A percentile compares a stretch with the other conserved stretches of the same genome.
These are phyloP conservation scores for Podaxis sp. DNA, from an alignment of 768 basidiomycete genomes.

Conservation along the genomic window DNA sequence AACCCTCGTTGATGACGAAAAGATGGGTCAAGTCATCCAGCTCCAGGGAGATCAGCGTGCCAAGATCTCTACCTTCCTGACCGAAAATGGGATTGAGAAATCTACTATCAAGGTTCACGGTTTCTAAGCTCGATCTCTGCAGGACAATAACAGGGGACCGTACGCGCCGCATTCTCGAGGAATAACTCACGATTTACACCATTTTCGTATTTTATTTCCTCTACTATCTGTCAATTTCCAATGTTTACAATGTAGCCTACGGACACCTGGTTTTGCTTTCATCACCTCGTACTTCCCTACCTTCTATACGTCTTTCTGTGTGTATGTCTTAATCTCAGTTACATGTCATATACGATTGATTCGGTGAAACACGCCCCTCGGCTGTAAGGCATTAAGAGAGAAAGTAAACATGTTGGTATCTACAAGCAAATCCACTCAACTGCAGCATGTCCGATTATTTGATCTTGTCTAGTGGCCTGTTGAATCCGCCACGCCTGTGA, in stretches of 20 bases:
- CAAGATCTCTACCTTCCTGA: conserved; percentile 88
- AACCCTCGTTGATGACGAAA: conserved; percentile 91
- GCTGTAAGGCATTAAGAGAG: conserved; percentile 1
- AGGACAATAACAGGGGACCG: conserved; percentile 4
- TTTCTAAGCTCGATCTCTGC: conserved; percentile 48
- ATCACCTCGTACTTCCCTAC: conserved; percentile 15
- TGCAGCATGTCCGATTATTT: conserved; percentile 48
- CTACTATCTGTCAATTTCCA: not conserved
- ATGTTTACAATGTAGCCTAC: not conserved
- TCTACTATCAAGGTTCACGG: conserved; percentile 84
- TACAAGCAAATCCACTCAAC: conserved; percentile 10
- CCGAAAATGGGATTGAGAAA: conserved; percentile 77
- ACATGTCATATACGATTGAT: conserved; percentile 6
- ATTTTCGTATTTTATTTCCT: conserved; percentile 14
- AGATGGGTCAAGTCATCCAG: conserved; percentile 96
- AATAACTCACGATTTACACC: conserved; percentile 5
- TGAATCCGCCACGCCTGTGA: conserved; percentile 71
- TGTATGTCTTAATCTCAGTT: conserved; percentile 26
- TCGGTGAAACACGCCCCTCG: conserved; percentile 9
- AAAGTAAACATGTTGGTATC: conserved; percentile 9
- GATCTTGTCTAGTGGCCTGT: conserved; percentile 93
- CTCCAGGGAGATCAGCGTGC: conserved; percentile 96
- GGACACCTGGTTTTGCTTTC: conserved; percentile 4
- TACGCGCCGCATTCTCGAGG: conserved; percentile 11
- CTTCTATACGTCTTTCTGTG: conserved; percentile 15